These are phyloP conservation scores for Trichoderma pleuroti DNA, from an alignment of 2,329 filamentous ascomycete species.

Conservation along the genomic window DNA sequence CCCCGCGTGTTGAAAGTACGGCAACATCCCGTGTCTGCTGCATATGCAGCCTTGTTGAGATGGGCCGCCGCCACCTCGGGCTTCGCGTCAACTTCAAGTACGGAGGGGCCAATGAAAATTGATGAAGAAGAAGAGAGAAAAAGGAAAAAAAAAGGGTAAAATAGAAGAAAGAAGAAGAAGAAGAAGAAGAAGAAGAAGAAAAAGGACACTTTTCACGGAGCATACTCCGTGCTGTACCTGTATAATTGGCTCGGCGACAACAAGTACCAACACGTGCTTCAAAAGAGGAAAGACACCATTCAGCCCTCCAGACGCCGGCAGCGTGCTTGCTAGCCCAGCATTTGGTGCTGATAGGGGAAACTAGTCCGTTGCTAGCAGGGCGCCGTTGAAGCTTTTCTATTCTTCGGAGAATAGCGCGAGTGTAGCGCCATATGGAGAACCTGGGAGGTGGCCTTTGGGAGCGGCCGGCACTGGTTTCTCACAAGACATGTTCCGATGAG, in stretches of 20 bases:
- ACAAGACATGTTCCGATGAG: not conserved
- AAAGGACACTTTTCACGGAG: not conserved
- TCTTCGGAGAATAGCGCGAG: constrained; percentile 15
- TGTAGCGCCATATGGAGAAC: constrained; percentile 9
- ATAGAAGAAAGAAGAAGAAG: not conserved
- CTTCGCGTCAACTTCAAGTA: not conserved
- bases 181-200: not conserved
- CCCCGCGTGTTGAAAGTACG: not conserved
- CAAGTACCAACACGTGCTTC: not conserved
- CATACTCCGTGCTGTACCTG: not conserved
- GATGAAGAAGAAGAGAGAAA: not conserved
- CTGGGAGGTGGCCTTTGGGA: not conserved
- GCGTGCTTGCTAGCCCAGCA: not conserved
- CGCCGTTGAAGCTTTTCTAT: constrained; percentile 5
- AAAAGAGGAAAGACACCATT: not conserved
- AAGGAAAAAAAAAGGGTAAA: not conserved
- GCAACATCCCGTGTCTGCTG: not conserved
- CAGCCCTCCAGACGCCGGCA: not conserved
- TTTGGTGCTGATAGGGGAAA: not conserved
- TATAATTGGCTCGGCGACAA: not conserved
- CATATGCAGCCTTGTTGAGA: constrained; percentile 15
- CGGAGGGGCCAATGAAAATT: not conserved
- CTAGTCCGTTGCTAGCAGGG: not conserved
- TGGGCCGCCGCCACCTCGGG: not conserved
- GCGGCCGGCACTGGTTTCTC: not conserved